These are phyloP conservation scores for Letharia lupina DNA, from an alignment of 495 filamentous ascomycete species.

Conservation along the genomic window DNA sequence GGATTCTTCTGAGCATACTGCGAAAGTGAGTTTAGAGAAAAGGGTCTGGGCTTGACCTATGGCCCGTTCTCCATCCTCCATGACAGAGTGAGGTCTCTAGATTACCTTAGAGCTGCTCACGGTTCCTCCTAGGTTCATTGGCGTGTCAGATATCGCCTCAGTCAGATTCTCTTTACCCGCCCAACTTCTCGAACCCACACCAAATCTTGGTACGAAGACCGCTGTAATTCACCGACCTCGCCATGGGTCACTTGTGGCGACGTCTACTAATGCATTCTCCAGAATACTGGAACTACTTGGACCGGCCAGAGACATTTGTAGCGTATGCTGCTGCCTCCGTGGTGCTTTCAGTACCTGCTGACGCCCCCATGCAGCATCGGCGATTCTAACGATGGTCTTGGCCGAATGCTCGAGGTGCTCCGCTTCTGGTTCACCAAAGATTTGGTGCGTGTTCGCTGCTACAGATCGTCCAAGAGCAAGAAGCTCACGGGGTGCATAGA, in stretches of 20 bases:
- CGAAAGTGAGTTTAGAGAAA: conserved; percentile 51
- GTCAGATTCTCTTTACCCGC: conserved; percentile 94
- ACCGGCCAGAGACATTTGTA: conserved; percentile 89
- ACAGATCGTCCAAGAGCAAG: not conserved
- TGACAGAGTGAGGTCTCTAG: not conserved
- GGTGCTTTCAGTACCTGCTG: conserved; percentile 30
- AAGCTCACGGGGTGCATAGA: conserved; percentile 40
- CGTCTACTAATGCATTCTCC: conserved; percentile 19
- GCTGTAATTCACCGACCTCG: not conserved
- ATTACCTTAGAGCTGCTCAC: conserved; percentile 3
- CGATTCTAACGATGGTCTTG: conserved; percentile 80
- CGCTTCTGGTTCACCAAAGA: conserved; percentile 99
- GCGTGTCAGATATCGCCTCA: conserved; percentile 87
- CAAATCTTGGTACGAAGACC: conserved; percentile 62
- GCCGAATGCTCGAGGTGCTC: conserved; percentile 85
- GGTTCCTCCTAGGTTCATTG: conserved; percentile 61
- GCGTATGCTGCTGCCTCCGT: conserved; percentile 39
- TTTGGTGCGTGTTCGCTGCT: conserved; percentile 44
- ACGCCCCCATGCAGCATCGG: conserved; percentile 61
- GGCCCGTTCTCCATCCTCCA: not conserved
- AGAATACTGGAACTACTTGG: conserved; percentile 99
- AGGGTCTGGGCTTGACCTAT: not conserved
- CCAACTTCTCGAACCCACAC: conserved; percentile 88
- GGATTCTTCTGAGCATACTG: conserved; percentile 73
- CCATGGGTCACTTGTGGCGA: conserved; percentile 5